Percentiles rank a stretch among this genome's conserved stretches.
Evolutionary conservation across 2,329 filamentous ascomycete genomes (phyloP).

Genomic region (Ceratocystis eucalypticola): DNA sequence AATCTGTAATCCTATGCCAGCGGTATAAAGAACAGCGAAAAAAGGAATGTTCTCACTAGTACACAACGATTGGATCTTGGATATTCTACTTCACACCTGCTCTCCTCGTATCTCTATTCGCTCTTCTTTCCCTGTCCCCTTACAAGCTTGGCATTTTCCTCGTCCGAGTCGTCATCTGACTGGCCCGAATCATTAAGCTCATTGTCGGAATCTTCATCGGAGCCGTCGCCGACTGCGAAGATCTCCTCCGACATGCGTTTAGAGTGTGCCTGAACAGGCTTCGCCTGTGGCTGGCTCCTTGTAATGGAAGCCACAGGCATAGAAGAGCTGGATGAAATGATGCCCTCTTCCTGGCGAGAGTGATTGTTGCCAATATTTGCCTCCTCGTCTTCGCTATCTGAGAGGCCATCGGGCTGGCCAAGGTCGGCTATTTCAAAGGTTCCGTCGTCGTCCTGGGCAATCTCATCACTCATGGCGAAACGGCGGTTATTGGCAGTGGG

Average conservation of each 20-base stretch:
- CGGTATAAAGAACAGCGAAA: background rate
- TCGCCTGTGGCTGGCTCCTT: conserved; percentile 20
- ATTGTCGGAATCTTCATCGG: conserved; percentile 14
- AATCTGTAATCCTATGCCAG: no score
- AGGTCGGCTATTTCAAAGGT: conserved; percentile 89
- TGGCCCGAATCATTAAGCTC: background rate
- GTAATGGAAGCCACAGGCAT: conserved; percentile 10
- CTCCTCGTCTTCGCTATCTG: conserved; percentile 43
- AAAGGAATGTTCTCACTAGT: background rate
- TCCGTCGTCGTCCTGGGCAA: conserved; percentile 95
- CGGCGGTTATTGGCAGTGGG: conserved; percentile 92
- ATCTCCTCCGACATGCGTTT: conserved; percentile 64
- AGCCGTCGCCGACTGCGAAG: conserved; percentile 70
- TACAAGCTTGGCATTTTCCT: conserved; percentile 47
- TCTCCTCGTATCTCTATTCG: conserved; percentile 1
- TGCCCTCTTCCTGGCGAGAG: conserved; percentile 11
- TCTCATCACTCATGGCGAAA: conserved; percentile 98
- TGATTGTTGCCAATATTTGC: conserved; percentile 18
- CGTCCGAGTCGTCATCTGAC: conserved; percentile 26
- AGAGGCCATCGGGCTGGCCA: conserved; percentile 55
- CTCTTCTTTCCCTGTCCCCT: conserved; percentile 25
- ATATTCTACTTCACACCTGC: background rate
- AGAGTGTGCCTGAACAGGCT: conserved; percentile 26
- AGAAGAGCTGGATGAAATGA: conserved; percentile 15
- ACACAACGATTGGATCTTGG: background rate